These are phyloP conservation scores for Fusarium sublunatum DNA, from an alignment of 2,329 filamentous ascomycete species.

Conservation along the genomic window DNA sequence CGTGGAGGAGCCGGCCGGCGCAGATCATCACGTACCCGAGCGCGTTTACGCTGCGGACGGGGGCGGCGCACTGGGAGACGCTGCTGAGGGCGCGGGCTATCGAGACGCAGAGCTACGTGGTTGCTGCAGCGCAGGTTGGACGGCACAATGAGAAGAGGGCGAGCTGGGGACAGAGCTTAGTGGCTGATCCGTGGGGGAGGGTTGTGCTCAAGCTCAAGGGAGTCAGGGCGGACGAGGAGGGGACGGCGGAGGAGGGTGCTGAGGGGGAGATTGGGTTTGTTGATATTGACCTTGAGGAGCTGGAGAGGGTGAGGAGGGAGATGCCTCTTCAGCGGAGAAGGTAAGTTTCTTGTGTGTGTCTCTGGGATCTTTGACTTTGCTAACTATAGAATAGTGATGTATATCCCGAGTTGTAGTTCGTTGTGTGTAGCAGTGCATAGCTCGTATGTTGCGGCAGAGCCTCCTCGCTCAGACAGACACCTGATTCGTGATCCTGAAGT, in stretches of 20 bases:
- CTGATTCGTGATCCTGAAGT: too few relatives aligned
- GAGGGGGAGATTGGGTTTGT: constrained; percentile 64
- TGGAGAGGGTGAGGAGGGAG: constrained; percentile 61
- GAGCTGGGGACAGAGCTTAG: constrained; percentile 88
- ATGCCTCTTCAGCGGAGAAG: constrained; percentile 65
- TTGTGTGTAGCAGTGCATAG: constrained; percentile 1
- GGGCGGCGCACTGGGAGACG: constrained; percentile 85
- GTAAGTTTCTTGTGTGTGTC: constrained; percentile 54
- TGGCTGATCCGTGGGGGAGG: constrained; percentile 87
- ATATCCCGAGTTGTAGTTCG: constrained; percentile 37
- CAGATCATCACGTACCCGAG: constrained; percentile 88
- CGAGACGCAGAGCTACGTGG: constrained; percentile 87
- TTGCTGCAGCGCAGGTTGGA: constrained; percentile 85
- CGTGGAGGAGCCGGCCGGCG: constrained; percentile 59
- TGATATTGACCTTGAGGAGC: constrained; percentile 62
- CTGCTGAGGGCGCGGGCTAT: constrained; percentile 84
- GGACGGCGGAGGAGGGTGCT: constrained; percentile 51
- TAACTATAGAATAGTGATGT: constrained; percentile 36
- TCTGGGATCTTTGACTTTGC: not conserved
- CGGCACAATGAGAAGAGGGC: constrained; percentile 77
- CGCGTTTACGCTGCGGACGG: constrained; percentile 89
- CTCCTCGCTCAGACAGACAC: too few relatives aligned
- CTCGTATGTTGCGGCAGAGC: too few relatives aligned
- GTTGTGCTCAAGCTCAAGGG: constrained; percentile 74
- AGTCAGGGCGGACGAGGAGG: constrained; percentile 50